Base-by-base conservation (phyloP, 2,329 filamentous ascomycete species). In the Clonostachys rosea region DNA sequence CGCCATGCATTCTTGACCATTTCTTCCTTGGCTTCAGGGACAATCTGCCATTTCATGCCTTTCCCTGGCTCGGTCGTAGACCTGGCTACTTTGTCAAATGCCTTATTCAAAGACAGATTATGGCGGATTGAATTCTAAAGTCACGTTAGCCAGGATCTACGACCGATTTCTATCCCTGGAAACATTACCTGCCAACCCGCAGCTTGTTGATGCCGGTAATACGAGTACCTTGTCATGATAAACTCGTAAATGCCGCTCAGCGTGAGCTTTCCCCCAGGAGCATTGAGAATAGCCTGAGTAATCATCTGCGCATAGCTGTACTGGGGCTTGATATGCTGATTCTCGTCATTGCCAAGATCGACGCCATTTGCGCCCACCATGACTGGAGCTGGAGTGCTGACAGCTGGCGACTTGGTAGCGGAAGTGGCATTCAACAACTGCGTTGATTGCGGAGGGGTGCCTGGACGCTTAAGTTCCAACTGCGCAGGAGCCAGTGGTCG, bases 31-130 rank as follows among this genome's bases (percentile, higher is more conserved):
- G 86, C 80, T 52, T 95, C 89, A 2, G 88, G 79, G 5, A 89
- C 84, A 59, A 99, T 91, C 66, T 92, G 89, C 94, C 94, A 99
- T 64, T 97, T 97, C 91, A 96, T 97, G 30, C 94, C 94, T 65
- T 99, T 99, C 12, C 94, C 94, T 18, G 94, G 94, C 63, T 99
- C 94, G 56, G 97, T 90, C 0, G 91, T 96, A 14, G 89, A 86
- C 42, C 94, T 85, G 4, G 94, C 88, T 9, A 96, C 87, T 66
- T 99, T 99, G 57, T 91, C 85, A 60, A 99, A 99, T 0, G 87
- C 84, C 63, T 96, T 96, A 66, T 95, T 97, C 40, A 99, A 70
- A 1, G 94, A 97, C 13, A 99, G 69, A 57, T 99, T 99, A 64
- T 99, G 94, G 12, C 94, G 86, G 55, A 99, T 99, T 0, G 91